Evolutionary conservation across 1,284 basidiomycete genomes (phyloP).

Genomic region (Bjerkandera adusta): DNA sequence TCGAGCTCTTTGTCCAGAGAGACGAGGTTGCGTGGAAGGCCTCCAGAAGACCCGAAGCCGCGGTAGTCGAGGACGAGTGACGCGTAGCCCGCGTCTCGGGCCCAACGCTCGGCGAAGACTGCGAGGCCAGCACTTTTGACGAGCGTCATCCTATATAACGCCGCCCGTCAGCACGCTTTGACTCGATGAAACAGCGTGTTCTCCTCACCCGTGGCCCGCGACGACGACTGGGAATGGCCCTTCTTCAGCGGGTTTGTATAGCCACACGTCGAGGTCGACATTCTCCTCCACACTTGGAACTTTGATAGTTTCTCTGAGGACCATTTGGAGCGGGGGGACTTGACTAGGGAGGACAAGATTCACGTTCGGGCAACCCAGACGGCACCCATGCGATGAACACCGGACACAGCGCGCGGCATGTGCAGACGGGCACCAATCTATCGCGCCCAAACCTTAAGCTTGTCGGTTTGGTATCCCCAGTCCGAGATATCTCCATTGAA

Average conservation of each 20-base stretch:
- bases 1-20: constrained; percentile 20
- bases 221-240: constrained; percentile 22
- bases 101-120: constrained; percentile 24
- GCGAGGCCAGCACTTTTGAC: constrained; percentile 27
- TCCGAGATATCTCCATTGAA: too few relatives aligned
- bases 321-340: neutral
- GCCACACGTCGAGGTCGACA: constrained; percentile 19
- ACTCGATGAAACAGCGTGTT: neutral
- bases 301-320: constrained; percentile 9
- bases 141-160: constrained; percentile 19
- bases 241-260: constrained; percentile 16
- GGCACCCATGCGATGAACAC: too few relatives aligned
- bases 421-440: too few relatives aligned
- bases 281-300: constrained; percentile 16
- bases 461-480: too few relatives aligned
- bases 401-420: too few relatives aligned
- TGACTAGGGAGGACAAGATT: too few relatives aligned
- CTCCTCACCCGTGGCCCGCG: constrained; percentile 23
- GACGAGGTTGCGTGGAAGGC: constrained; percentile 23
- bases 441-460: too few relatives aligned
- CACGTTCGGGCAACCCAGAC: too few relatives aligned
- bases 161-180: neutral
- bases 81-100: constrained; percentile 21
- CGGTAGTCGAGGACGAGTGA: constrained; percentile 29
- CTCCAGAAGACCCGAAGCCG: constrained; percentile 24